A percentile compares a stretch with the other conserved stretches of the same genome.
phyloP scores from a whole-genome alignment of 768 basidiomycete genomes.

The Royoungia palumana region DNA sequence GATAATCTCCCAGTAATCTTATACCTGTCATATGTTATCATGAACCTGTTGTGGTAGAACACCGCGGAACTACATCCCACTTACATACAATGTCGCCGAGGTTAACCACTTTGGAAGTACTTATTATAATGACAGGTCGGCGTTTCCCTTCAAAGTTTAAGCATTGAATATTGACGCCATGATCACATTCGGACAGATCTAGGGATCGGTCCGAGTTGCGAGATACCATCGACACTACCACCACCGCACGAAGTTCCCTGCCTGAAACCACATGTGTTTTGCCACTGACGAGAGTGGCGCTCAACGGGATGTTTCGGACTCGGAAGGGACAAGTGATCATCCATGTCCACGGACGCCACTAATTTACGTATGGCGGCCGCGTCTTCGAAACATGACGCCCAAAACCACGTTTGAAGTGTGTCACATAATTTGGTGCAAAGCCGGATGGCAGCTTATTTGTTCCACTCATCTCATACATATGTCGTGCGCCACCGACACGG shows the following conservation, averaged over 20 bases:
- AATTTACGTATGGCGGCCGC: slow-evolving; percentile 15
- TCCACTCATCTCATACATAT: background rate
- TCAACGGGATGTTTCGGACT: background rate
- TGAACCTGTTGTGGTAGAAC: background rate
- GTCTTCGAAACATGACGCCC: slow-evolving; percentile 5
- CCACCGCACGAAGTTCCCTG: slow-evolving; percentile 20
- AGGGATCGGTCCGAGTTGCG: background rate
- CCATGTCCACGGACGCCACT: slow-evolving; percentile 20
- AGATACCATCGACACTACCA: slow-evolving; percentile 1
- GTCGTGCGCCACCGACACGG: slow-evolving; percentile 15
- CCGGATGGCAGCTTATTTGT: background rate
- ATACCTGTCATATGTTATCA: background rate
- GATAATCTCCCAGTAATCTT: background rate
- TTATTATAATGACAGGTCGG: slow-evolving; percentile 3
- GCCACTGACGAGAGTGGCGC: slow-evolving; percentile 19
- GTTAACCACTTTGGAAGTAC: too few relatives aligned
- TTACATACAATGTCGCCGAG: background rate
- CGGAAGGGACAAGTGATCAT: background rate
- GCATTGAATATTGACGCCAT: slow-evolving; percentile 8
- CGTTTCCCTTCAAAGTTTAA: slow-evolving; percentile 5
- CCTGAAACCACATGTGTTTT: slow-evolving; percentile 22
- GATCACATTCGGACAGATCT: background rate
- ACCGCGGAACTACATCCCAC: background rate
- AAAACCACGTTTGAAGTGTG: background rate
- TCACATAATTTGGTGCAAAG: slow-evolving; percentile 9